Evolutionary conservation across 371 early-diverging fungal genomes (phyloP).

Genomic region (Entomophthora muscae): DNA sequence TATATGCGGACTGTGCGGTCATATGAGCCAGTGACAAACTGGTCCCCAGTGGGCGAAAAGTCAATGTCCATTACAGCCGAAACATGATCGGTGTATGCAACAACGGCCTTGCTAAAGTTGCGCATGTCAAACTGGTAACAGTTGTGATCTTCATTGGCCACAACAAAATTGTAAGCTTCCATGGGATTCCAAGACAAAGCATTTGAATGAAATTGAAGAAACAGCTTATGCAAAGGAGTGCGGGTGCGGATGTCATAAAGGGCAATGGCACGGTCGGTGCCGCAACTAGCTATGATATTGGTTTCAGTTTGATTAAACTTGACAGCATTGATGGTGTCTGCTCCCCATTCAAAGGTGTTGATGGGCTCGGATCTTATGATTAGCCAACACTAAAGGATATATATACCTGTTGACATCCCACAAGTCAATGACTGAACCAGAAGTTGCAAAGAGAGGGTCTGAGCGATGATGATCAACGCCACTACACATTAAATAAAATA

Average conservation of each 20-base stretch:
- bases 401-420: conserved; percentile 69
- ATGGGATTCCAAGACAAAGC: conserved; percentile 96
- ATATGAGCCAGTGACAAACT: conserved; percentile 90
- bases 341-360: conserved; percentile 72
- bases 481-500: conserved; percentile 14
- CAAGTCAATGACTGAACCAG: conserved; percentile 63
- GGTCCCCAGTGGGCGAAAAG: conserved; percentile 94
- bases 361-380: conserved; percentile 51
- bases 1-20: conserved; percentile 93
- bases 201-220: conserved; percentile 72
- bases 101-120: conserved; percentile 61
- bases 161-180: conserved; percentile 85
- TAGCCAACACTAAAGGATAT: neutral
- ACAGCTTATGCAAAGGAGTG: conserved; percentile 56
- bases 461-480: conserved; percentile 67
- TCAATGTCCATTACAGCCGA: conserved; percentile 94
- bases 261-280: conserved; percentile 82
- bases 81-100: conserved; percentile 88
- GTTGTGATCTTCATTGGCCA: conserved; percentile 97
- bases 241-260: conserved; percentile 81
- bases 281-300: conserved; percentile 74
- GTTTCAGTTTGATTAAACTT: conserved; percentile 89
- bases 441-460: conserved; percentile 71
- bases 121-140: conserved; percentile 94
- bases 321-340: conserved; percentile 82